Base-by-base conservation (phyloP, 2,329 filamentous ascomycete species). In the Coniochaeta sp. region DNA sequence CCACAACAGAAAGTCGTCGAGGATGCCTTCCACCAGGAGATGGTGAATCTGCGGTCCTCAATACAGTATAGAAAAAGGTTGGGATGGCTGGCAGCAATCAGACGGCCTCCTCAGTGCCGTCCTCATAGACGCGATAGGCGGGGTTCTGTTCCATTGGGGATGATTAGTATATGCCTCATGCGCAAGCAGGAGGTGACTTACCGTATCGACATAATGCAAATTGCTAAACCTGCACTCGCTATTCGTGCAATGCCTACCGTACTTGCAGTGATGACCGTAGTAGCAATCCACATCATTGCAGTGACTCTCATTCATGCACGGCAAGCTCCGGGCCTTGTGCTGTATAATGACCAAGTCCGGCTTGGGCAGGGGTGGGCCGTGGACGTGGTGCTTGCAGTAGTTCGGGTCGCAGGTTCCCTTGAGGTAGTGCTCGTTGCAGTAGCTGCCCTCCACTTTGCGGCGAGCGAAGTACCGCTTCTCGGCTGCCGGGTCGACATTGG, bases 341-440 rank as follows among this genome's bases (percentile, higher is more conserved):
- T 51, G 50, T 24, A 62, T 48, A 0, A 54, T 55, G 4, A 55
- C 42, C 7, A 54, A 30, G 52, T 61, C 59, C 16, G 54, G 52
- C 2, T 48, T 14, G 18, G 8, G 54, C 9, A 62, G 51, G 6
- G 52, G 54, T 4, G 53, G 49, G 2, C 56, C 55, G 45, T 62
- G 58, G n/a, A 50, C 33, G 32, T 56, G 59, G 22, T 32, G 49
- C 52, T 55, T 59, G 14, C 55, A 53, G 32, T 49, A 32, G 1
- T 52, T 53, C 16, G 52, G 55, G 40, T 55, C 58, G 57, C 58
- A 62, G 20, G 24, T 50, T 16, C 54, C 53, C 13, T 38, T 53
- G 12, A 63, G 49, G 24, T 63, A 56, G 49, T 55, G 60, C 10
- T 53, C 24, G 53, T 63, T 63, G 53, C 61, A 63, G 50, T 57